Evolutionary conservation across 2,329 filamentous ascomycete genomes (phyloP).

Genomic region (Ophiocordyceps polyrhachis-furcata): DNA sequence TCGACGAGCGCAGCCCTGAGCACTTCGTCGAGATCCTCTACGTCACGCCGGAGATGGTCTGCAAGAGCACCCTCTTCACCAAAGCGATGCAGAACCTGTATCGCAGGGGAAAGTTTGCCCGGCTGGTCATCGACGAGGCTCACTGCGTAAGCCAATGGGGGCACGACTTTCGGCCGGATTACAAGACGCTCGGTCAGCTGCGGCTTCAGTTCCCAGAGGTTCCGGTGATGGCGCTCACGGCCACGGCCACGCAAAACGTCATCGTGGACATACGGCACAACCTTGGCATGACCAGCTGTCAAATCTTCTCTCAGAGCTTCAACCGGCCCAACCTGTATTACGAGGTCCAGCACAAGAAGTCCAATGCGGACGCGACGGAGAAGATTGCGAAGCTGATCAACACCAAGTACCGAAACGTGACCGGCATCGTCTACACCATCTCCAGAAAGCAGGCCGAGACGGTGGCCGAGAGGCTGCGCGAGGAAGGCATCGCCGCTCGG

Average conservation of each 20-base stretch:
- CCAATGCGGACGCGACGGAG: constrained; percentile 23
- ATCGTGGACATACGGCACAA: constrained; percentile 84
- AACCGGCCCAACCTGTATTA: constrained; percentile 92
- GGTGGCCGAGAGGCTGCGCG: constrained; percentile 50
- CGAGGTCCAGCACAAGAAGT: constrained; percentile 57
- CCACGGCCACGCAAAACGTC: constrained; percentile 85
- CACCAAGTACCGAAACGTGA: constrained; percentile 47
- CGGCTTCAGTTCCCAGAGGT: constrained; percentile 56
- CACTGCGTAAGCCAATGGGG: constrained; percentile 99
- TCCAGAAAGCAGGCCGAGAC: constrained; percentile 69
- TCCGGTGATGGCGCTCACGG: constrained; percentile 86
- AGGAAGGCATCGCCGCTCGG: constrained; percentile 49
- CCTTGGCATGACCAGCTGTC: constrained; percentile 61
- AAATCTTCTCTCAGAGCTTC: constrained; percentile 81
- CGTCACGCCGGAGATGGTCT: constrained; percentile 93
- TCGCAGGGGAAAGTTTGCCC: constrained; percentile 51
- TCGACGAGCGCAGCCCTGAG: constrained; percentile 48
- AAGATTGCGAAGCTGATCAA: constrained; percentile 50
- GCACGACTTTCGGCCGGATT: constrained; percentile 92
- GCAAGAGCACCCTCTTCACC: constrained; percentile 54
- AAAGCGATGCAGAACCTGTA: constrained; percentile 51
- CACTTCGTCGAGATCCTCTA: constrained; percentile 74
- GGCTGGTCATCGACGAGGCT: constrained; percentile 95
- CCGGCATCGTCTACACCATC: constrained; percentile 85
- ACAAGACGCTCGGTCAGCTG: constrained; percentile 67